Conservation (phyloP, 257 asterid species). For the Jacaranda copaia region DNA sequence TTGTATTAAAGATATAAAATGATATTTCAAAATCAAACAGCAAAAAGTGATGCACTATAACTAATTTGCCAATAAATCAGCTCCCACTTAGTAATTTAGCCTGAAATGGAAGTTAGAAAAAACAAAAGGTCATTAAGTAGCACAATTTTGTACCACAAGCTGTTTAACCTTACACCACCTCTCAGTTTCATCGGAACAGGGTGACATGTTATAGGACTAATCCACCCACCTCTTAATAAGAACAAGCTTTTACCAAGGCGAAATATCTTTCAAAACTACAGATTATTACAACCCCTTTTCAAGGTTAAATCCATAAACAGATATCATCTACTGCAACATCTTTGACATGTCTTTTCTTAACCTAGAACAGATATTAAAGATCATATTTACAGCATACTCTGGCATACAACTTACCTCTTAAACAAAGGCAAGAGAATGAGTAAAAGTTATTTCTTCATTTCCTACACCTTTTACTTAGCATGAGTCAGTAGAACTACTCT, state of each 20-base stretch:
- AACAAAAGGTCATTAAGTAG: neutral
- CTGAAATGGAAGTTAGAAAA: neutral
- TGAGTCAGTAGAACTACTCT: neutral
- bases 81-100: neutral
- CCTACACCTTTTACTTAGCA: neutral
- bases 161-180: neutral
- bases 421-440: neutral
- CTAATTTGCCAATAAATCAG: neutral
- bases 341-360: conserved; percentile 3
- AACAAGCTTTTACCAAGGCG: neutral
- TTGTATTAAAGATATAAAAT: neutral
- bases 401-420: neutral
- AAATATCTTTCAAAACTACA: neutral
- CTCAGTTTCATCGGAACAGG: conserved; percentile 5
- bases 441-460: neutral
- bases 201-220: neutral
- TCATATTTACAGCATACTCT: neutral
- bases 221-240: neutral
- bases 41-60: neutral
- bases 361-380: neutral
- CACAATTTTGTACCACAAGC: neutral
- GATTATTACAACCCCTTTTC: neutral
- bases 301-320: neutral
- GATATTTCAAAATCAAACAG: conserved; percentile 1
- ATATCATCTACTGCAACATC: neutral